Base-by-base conservation (phyloP, 345 rosid genomes). In the Boechera stricta region DNA sequence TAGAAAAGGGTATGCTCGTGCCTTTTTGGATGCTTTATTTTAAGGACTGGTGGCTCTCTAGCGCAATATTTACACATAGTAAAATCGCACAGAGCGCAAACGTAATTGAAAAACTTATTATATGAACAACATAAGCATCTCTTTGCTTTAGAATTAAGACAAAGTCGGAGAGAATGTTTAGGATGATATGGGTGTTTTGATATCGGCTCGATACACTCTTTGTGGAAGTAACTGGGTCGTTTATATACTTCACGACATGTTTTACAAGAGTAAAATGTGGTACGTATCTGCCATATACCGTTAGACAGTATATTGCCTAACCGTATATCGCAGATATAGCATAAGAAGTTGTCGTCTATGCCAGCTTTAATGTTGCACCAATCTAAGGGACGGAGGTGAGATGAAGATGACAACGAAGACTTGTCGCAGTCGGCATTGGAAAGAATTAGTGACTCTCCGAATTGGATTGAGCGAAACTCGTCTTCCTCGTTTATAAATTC, bases 1-100 rank as follows among this genome's bases (percentile, higher is more conserved):
- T 5, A 38, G 0, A 44, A 18, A 41, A 75, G 67, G 4, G 58
- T 67, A 57, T 75, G 73, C 4, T 47, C 49, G 56, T 74, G 78
- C 36, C 21, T 65, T 48, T 74, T 66, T 15, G 49, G 78, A 35
- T 74, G 0, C 41, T 56, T 0, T 36, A 74, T 44, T 24, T 0
- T 5, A 36, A 48, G 58, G 15, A 67, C 5, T 47, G 72, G 21
- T 24, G 48, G 21, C 1, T 36, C 3, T 48, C 10, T 47, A 6
- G 31, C 33, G 45, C 72, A 74, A 33, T 0, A 1, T 2, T 0
- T 1, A 57, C 61, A 64, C 5, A 74, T n/a, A 3, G 0, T 15
- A 58, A 75, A 75, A 35, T 15, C 26, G 21, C 72, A 75, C 26
- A 67, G 21, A 31, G 38, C 54, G 35, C 71, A 74, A 18, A 0